A percentile compares a stretch with the other conserved stretches of the same genome.
Evolutionary conservation across 805 yeast genomes (phyloP).

Genomic region (Hanseniaspora nectarophila): DNA sequence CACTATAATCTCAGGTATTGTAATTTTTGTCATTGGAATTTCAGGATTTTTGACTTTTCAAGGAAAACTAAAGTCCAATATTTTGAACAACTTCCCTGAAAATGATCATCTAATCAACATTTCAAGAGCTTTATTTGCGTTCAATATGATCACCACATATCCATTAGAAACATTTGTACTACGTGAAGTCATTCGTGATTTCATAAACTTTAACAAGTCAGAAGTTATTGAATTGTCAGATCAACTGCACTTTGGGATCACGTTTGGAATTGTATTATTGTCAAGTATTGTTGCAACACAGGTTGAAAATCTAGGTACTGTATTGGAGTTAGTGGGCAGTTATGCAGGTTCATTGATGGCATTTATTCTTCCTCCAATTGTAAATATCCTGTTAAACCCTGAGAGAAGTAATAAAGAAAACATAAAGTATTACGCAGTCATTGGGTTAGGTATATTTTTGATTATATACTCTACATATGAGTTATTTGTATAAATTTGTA

Average conservation of each 20-base stretch:
- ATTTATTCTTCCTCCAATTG: constrained; percentile 78
- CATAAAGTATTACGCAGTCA: constrained; percentile 48
- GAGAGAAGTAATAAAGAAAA: constrained; percentile 35
- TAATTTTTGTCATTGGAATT: constrained; percentile 65
- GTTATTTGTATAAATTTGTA: constrained; percentile 33
- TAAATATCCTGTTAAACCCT: constrained; percentile 50
- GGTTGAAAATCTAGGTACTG: constrained; percentile 60
- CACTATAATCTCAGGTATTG: constrained; percentile 66
- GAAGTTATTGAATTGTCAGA: constrained; percentile 30
- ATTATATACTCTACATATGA: constrained; percentile 69
- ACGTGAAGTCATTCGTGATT: constrained; percentile 70
- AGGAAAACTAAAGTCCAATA: constrained; percentile 70
- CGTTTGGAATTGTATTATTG: constrained; percentile 54
- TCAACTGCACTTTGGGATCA: constrained; percentile 48
- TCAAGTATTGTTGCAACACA: constrained; percentile 57
- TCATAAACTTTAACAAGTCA: constrained; percentile 30
- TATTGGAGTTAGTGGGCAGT: constrained; percentile 82
- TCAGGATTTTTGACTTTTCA: constrained; percentile 70
- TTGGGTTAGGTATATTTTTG: constrained; percentile 59
- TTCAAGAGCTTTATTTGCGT: constrained; percentile 82
- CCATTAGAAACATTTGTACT: constrained; percentile 87
- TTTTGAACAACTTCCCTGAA: constrained; percentile 73
- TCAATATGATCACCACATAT: constrained; percentile 83
- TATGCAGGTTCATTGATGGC: constrained; percentile 90
- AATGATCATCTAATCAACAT: constrained; percentile 65